Evolutionary conservation across 2,329 filamentous ascomycete genomes (phyloP).

Genomic region (Rhynchosporium agropyri): DNA sequence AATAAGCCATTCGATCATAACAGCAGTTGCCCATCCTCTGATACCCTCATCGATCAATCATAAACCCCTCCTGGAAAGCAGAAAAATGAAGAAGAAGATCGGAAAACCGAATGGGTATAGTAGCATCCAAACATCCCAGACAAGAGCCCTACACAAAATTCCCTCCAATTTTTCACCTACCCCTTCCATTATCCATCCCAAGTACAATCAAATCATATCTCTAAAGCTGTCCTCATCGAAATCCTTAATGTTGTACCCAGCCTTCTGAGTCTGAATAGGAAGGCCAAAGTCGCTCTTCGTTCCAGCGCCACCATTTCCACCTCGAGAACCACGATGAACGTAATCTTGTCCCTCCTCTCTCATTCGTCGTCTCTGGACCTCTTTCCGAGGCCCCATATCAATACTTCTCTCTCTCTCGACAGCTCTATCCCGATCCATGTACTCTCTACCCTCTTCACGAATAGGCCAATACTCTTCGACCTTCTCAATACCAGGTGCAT

Average conservation of each 20-base stretch:
- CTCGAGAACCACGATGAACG: neutral
- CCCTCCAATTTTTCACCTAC: neutral
- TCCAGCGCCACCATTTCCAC: neutral
- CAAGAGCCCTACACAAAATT: neutral
- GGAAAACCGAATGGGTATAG: conserved; percentile 9
- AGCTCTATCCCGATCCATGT: neutral
- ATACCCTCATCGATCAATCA: neutral
- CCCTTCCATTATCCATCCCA: too few relatives aligned
- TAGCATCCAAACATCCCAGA: neutral
- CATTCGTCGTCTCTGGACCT: too few relatives aligned
- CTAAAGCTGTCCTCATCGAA: conserved; percentile 30
- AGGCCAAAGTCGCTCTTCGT: conserved; percentile 16
- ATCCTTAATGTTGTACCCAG: conserved; percentile 27
- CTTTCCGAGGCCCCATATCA: too few relatives aligned
- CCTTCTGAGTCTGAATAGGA: conserved; percentile 2
- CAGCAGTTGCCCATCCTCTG: neutral
- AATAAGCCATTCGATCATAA: too few relatives aligned
- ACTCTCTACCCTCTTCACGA: conserved; percentile 23
- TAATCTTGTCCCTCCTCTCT: conserved; percentile 10
- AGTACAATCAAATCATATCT: neutral
- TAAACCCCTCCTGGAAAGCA: neutral
- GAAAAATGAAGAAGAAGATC: neutral
- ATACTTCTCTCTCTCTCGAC: too few relatives aligned
- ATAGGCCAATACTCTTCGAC: conserved; percentile 33
- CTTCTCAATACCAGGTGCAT: conserved; percentile 33